phyloP scores from a whole-genome alignment of 768 basidiomycete genomes.

The Dioszegia aurantiaca region DNA sequence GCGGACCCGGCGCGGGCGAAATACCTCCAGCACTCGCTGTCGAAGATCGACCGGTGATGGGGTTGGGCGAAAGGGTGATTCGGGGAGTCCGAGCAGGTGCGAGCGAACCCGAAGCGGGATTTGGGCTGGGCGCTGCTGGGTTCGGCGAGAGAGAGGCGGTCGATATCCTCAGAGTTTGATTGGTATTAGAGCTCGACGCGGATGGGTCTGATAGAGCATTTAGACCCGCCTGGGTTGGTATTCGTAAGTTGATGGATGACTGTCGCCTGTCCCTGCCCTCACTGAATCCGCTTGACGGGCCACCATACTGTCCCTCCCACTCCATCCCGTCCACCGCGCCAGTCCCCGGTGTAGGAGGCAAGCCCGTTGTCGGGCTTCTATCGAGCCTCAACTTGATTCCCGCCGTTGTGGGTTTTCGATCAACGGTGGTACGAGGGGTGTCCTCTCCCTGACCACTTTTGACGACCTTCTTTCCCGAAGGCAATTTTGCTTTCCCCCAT shows the following conservation, averaged over 20 bases:
- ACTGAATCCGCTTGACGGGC: not conserved
- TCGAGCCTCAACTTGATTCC: slow-evolving; percentile 13
- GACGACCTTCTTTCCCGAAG: slow-evolving; percentile 39
- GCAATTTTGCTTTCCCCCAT: slow-evolving; percentile 30
- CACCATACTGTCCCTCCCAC: not conserved
- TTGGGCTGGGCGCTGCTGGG: not conserved
- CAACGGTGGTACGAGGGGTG: slow-evolving; percentile 20
- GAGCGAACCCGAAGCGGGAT: not conserved
- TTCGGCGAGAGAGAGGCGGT: slow-evolving; percentile 5
- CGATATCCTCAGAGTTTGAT: not conserved
- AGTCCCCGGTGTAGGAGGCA: not conserved
- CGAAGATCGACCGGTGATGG: not conserved
- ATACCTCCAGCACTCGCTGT: not conserved
- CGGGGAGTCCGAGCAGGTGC: not conserved
- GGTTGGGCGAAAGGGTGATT: not conserved
- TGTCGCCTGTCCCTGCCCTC: not conserved
- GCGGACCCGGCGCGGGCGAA: not conserved
- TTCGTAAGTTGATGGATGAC: slow-evolving; percentile 1
- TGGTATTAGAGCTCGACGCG: too few species aligned
- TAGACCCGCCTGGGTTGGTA: not conserved
- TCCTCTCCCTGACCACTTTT: slow-evolving; percentile 29
- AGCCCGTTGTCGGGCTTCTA: not conserved
- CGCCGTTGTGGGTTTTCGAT: not conserved
- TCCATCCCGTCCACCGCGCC: slow-evolving; percentile 1
- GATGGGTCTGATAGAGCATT: not conserved